Evolutionary conservation across 305 asterid genomes (phyloP).

Genomic region (Petunia hybrid): DNA sequence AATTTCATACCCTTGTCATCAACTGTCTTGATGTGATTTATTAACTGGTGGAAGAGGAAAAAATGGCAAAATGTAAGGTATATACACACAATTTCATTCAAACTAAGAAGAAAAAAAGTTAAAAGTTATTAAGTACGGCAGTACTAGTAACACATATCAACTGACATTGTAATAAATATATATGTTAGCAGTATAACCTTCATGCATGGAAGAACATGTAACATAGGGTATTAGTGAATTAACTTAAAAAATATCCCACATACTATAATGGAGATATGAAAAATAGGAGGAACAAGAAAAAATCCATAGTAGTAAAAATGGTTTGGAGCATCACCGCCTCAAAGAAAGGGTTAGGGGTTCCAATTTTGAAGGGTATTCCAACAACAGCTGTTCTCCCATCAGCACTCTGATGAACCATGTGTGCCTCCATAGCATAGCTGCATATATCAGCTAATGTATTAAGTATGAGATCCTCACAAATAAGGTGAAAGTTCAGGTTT

Average conservation of each 20-base stretch:
- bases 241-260: too few species aligned
- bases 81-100: background rate
- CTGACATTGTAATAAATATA: too few species aligned
- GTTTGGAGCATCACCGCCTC: conserved; percentile 39
- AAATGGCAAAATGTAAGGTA: background rate
- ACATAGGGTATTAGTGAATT: background rate
- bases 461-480: background rate
- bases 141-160: background rate
- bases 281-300: background rate
- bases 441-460: background rate
- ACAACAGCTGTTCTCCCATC: conserved; percentile 56
- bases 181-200: too few species aligned
- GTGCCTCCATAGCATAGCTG: conserved; percentile 68
- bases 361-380: conserved; percentile 55
- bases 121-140: background rate
- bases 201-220: background rate
- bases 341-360: conserved; percentile 60
- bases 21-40: conserved; percentile 25
- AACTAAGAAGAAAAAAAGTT: background rate
- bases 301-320: background rate
- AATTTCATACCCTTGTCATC: conserved; percentile 38
- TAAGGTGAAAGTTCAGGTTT: background rate
- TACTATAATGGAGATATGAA: background rate
- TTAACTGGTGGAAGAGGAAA: conserved; percentile 33
- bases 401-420: conserved; percentile 59